These are phyloP conservation scores for Backusella sp. DNA, from an alignment of 192 early-diverging fungal species.

Conservation along the genomic window DNA sequence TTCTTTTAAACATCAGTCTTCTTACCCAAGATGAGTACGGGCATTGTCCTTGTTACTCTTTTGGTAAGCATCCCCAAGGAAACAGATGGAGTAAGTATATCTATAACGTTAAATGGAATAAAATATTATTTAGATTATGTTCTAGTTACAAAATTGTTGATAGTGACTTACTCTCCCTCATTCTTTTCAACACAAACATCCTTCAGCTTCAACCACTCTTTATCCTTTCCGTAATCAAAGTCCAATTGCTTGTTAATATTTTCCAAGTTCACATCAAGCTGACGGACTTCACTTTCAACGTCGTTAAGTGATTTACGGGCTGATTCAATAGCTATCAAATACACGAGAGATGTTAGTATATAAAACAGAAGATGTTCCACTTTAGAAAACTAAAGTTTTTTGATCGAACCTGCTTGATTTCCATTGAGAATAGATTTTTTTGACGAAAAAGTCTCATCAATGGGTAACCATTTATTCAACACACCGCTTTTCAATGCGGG, in stretches of 20 bases:
- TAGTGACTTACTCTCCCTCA: conserved; percentile 58
- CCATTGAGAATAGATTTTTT: background rate
- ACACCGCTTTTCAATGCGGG: background rate
- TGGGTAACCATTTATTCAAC: background rate
- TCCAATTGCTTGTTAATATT: conserved; percentile 53
- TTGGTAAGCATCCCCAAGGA: conserved; percentile 78
- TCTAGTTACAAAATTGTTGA: background rate
- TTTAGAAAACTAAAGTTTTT: conserved; percentile 26
- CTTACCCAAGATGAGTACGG: conserved; percentile 54
- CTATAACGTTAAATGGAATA: conserved; percentile 32
- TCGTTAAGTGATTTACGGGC: conserved; percentile 29
- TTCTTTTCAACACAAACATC: conserved; percentile 71
- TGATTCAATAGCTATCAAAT: conserved; percentile 24
- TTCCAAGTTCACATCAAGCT: conserved; percentile 29
- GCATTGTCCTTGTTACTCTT: conserved; percentile 58
- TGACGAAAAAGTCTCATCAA: background rate
- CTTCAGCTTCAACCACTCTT: conserved; percentile 66
- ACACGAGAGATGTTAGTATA: background rate
- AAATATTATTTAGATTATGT: conserved; percentile 40
- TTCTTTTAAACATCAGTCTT: background rate
- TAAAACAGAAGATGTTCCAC: conserved; percentile 10
- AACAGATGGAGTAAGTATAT: conserved; percentile 67
- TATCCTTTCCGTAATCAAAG: conserved; percentile 70
- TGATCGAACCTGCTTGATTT: conserved; percentile 22
- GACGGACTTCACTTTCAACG: conserved; percentile 29